Evolutionary conservation across 768 basidiomycete genomes (phyloP).

Genomic region (Scleroderma citrinum): DNA sequence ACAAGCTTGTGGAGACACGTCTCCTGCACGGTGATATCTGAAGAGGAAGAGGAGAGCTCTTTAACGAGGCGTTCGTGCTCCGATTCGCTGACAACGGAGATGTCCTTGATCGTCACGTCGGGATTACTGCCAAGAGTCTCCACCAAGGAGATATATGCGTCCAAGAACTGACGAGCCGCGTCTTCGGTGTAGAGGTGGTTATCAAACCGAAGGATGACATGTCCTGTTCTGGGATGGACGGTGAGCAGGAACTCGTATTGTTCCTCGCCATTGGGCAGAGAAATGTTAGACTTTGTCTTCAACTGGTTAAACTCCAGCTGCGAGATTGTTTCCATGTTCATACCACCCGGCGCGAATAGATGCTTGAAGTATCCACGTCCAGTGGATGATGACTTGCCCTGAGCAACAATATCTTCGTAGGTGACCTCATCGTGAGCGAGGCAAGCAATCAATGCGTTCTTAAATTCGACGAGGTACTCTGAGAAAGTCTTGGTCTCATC

Average conservation of each 20-base stretch:
- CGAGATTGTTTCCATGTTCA: conserved; percentile 22
- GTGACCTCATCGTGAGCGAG: conserved; percentile 24
- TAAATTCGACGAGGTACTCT: conserved; percentile 20
- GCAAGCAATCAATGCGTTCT: conserved; percentile 15
- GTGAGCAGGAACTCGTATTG: conserved; percentile 19
- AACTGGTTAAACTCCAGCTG: conserved; percentile 15
- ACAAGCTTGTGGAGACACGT: conserved; percentile 6
- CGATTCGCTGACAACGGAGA: conserved; percentile 8
- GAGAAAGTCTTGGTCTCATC: conserved; percentile 20
- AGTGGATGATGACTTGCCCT: conserved; percentile 19
- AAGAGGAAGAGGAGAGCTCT: conserved; percentile 19
- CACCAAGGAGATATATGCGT: conserved; percentile 24
- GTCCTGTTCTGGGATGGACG: conserved; percentile 19
- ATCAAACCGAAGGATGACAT: conserved; percentile 23
- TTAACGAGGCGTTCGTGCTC: conserved; percentile 17
- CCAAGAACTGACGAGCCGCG: conserved; percentile 24
- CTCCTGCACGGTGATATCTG: conserved; percentile 10
- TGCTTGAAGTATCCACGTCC: conserved; percentile 28
- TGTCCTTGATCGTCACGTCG: conserved; percentile 7
- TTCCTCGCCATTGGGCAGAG: conserved; percentile 26
- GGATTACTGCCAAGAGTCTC: conserved; percentile 15
- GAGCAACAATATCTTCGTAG: conserved; percentile 24
- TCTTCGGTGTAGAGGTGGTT: conserved; percentile 24
- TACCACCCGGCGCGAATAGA: conserved; percentile 25
- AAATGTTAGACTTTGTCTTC: conserved; percentile 10